phyloP scores from a whole-genome alignment of 257 asterid genomes.

The Sherardia arvensis region DNA sequence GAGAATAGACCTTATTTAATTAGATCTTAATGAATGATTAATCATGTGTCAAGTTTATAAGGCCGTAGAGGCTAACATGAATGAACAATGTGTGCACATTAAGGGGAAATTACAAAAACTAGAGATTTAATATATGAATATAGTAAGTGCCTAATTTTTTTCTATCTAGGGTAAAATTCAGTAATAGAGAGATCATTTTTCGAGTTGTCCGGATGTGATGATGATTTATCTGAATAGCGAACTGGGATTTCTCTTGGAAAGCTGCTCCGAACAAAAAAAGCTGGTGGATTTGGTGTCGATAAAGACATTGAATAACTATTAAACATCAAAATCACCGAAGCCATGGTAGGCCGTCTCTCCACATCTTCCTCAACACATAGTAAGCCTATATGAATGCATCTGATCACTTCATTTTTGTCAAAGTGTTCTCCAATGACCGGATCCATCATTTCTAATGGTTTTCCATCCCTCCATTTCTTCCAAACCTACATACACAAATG shows the following conservation, averaged over 20 bases:
- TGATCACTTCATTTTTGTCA: slow-evolving; percentile 7
- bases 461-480: slow-evolving; percentile 16
- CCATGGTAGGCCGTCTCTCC: slow-evolving; percentile 22
- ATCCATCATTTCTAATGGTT: slow-evolving; percentile 16
- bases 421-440: slow-evolving; percentile 11
- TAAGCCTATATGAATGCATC: slow-evolving; percentile 20
- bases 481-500: slow-evolving; percentile 29
- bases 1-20: no score
- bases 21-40: no score
- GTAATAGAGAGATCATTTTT: not conserved
- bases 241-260: not conserved
- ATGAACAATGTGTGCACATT: no score
- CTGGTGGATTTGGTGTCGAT: not conserved
- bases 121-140: no score
- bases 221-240: not conserved
- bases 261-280: not conserved
- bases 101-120: no score
- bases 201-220: not conserved
- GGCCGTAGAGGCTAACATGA: no score
- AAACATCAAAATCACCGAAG: not conserved
- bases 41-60: no score
- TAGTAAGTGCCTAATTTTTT: no score
- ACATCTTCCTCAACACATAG: slow-evolving; percentile 29
- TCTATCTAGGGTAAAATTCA: not conserved
- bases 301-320: not conserved